Evolutionary conservation across 2,329 filamentous ascomycete species (phyloP).

Genomic region (Colletotrichum tabaci): DNA sequence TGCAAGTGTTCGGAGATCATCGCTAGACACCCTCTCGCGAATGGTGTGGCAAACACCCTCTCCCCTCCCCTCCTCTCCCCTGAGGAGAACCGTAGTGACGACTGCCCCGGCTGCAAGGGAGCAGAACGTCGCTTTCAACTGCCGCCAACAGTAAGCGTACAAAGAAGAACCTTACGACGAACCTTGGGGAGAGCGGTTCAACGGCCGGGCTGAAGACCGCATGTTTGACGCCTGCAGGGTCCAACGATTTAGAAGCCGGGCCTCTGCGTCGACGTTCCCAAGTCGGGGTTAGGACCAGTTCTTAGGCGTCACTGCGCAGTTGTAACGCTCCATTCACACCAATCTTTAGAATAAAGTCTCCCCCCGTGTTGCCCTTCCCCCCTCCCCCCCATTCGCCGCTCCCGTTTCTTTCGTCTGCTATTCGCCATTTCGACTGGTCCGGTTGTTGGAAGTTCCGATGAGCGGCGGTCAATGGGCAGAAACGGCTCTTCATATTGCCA

Average conservation of each 20-base stretch:
- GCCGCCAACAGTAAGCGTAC: not conserved
- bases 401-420: not conserved
- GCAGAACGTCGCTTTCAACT: not conserved
- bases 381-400: too few species aligned
- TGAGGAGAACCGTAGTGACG: conserved; percentile 4
- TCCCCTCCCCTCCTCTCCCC: not conserved
- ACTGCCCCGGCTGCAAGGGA: not conserved
- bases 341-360: conserved; percentile 21
- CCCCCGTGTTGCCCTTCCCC: not conserved
- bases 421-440: conserved; percentile 7
- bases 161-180: not conserved
- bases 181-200: conserved; percentile 4
- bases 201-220: not conserved
- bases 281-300: not conserved
- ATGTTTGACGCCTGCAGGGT: conserved; percentile 32
- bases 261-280: conserved; percentile 16
- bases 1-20: conserved; percentile 27
- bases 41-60: conserved; percentile 8
- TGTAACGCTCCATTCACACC: not conserved
- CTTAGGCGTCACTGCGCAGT: not conserved
- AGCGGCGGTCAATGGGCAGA: conserved; percentile 12
- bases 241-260: conserved; percentile 5
- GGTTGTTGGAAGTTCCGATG: conserved; percentile 28
- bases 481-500: conserved; percentile 17
- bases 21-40: conserved; percentile 31